Conservation (phyloP, 2,329 filamentous ascomycete genomes). For the Pyrenophora graminea region DNA sequence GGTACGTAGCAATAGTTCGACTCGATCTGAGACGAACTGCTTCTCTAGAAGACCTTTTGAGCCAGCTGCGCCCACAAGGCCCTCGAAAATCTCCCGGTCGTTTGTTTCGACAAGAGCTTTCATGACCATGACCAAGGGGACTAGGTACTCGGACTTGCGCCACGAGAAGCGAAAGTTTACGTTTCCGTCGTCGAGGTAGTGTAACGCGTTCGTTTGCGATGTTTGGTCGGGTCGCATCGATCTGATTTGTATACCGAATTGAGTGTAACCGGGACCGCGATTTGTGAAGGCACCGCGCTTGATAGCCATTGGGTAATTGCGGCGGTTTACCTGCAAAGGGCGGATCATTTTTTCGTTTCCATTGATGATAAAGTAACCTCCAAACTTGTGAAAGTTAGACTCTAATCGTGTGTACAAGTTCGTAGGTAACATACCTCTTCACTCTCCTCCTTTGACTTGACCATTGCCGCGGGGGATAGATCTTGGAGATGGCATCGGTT, state of each 20-base stretch:
- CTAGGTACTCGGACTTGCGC: conserved; percentile 95
- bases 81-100: conserved; percentile 93
- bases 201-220: conserved; percentile 94
- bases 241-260: conserved; percentile 87
- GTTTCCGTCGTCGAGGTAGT: conserved; percentile 94
- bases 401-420: no score
- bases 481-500: conserved; percentile 89
- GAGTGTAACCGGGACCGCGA: conserved; percentile 84
- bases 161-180: conserved; percentile 97
- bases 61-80: conserved; percentile 76
- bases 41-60: conserved; percentile 83
- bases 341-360: conserved; percentile 43
- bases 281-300: conserved; percentile 86
- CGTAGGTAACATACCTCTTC: conserved; percentile 40
- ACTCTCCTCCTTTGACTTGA: conserved; percentile 88
- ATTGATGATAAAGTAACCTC: conserved; percentile 97
- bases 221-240: conserved; percentile 96
- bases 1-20: conserved; percentile 87
- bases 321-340: conserved; percentile 59
- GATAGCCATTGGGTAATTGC: conserved; percentile 96
- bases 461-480: conserved; percentile 79
- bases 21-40: conserved; percentile 86
- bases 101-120: conserved; percentile 96
- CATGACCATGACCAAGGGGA: conserved; percentile 94
- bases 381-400: conserved; percentile 68